phyloP scores from a whole-genome alignment of 371 early-diverging fungal species.

The Zopfochytrium polystomum region DNA sequence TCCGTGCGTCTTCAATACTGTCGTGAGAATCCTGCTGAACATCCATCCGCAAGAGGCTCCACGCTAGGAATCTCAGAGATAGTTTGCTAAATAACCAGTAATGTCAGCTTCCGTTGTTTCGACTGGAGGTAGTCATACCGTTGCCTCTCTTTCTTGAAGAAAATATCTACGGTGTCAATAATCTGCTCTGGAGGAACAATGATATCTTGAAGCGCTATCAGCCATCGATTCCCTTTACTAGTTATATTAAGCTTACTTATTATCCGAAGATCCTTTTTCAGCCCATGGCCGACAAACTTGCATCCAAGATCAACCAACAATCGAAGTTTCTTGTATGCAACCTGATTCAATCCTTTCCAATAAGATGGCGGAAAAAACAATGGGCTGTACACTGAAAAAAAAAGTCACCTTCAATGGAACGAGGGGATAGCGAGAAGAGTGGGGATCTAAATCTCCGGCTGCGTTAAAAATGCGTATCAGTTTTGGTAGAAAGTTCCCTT shows the following conservation, averaged over 20 bases:
- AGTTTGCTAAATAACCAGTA: conserved; percentile 56
- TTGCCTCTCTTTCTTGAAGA: conserved; percentile 72
- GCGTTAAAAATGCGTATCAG: too few relatives aligned
- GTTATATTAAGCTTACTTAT: conserved; percentile 15
- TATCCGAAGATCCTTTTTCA: conserved; percentile 85
- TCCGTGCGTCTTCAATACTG: conserved; percentile 88
- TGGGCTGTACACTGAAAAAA: too few relatives aligned
- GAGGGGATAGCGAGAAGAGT: conserved; percentile 66
- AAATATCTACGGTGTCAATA: conserved; percentile 89
- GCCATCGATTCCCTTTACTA: too few relatives aligned
- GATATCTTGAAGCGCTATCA: conserved; percentile 51
- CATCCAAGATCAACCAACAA: conserved; percentile 83
- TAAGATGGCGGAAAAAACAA: too few relatives aligned
- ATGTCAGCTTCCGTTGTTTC: background rate
- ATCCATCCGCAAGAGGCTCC: conserved; percentile 78
- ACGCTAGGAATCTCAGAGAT: conserved; percentile 85
- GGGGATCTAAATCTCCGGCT: conserved; percentile 76
- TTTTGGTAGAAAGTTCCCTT: too few relatives aligned
- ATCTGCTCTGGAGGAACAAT: conserved; percentile 80
- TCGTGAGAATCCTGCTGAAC: conserved; percentile 88
- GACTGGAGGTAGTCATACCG: too few relatives aligned
- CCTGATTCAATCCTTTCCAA: too few relatives aligned
- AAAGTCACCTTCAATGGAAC: conserved; percentile 73
- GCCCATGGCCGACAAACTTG: conserved; percentile 89
- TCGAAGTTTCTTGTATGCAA: conserved; percentile 62